Evolutionary conservation across 805 yeast species (phyloP).

Genomic region (Myxozyma melibiosi): DNA sequence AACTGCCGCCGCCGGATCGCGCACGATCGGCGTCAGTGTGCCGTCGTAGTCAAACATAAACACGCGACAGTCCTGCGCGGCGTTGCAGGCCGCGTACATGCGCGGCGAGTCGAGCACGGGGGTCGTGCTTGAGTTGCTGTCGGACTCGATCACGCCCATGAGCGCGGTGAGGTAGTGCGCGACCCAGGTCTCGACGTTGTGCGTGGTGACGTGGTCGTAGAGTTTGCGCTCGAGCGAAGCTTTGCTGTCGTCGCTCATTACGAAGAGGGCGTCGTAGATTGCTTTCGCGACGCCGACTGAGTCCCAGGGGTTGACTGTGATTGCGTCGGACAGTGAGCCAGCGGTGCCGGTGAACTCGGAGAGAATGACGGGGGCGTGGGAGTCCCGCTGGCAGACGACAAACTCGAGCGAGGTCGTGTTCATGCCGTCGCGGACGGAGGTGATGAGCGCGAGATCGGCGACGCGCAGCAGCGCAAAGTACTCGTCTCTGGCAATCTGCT

Average conservation of each 20-base stretch:
- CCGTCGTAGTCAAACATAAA: constrained; percentile 97
- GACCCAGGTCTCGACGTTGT: constrained; percentile 84
- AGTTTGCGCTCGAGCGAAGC: constrained; percentile 53
- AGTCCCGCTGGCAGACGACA: constrained; percentile 78
- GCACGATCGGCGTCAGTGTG: constrained; percentile 92
- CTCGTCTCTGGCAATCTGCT: constrained; percentile 84
- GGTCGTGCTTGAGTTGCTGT: constrained; percentile 58
- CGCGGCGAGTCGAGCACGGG: constrained; percentile 80
- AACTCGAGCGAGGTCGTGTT: constrained; percentile 93
- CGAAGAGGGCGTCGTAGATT: constrained; percentile 64
- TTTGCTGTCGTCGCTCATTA: constrained; percentile 53
- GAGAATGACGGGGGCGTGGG: constrained; percentile 73
- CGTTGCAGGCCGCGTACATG: constrained; percentile 59
- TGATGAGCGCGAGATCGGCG: constrained; percentile 87
- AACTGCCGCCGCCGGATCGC: constrained; percentile 97
- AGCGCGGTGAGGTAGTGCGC: constrained; percentile 30
- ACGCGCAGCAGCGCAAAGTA: constrained; percentile 83
- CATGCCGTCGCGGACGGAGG: constrained; percentile 94
- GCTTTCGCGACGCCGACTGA: constrained; percentile 87
- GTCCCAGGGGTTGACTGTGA: constrained; percentile 96
- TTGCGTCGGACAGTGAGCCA: constrained; percentile 45
- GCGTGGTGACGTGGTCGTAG: constrained; percentile 63
- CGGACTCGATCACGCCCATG: constrained; percentile 41
- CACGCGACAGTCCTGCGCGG: constrained; percentile 61
- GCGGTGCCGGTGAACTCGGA: constrained; percentile 96